A percentile compares a stretch with the other conserved stretches of the same genome.
phyloP scores from a whole-genome alignment of 352 stramenopile genomes.

The Globisporangium nodosum region DNA sequence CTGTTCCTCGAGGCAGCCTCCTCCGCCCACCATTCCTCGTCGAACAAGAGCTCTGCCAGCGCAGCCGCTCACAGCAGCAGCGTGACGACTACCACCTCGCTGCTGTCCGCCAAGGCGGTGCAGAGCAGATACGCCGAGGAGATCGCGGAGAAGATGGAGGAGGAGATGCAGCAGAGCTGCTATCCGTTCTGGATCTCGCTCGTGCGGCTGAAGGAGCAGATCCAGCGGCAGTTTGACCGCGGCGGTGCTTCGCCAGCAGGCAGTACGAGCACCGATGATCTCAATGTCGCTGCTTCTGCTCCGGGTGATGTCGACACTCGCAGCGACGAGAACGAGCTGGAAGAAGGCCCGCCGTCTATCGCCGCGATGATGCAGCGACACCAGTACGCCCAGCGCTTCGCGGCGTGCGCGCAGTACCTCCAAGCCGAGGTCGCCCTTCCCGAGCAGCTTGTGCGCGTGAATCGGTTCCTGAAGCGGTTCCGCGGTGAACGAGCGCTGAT shows the following conservation, averaged over 20 bases:
- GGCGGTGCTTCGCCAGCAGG: background rate
- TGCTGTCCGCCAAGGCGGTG: slow-evolving; percentile 25
- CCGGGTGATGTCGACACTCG: background rate
- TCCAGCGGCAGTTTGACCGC: slow-evolving; percentile 20
- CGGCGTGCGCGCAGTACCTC: slow-evolving; percentile 8
- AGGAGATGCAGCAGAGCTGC: slow-evolving; percentile 33
- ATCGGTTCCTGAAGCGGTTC: slow-evolving; percentile 19
- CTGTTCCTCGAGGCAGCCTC: slow-evolving; percentile 16
- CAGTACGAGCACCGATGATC: background rate
- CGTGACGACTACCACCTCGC: too few relatives aligned
- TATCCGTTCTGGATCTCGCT: slow-evolving; percentile 42
- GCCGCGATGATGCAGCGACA: background rate
- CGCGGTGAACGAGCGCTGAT: slow-evolving; percentile 33
- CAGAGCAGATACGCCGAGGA: slow-evolving; percentile 39
- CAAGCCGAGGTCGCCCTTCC: background rate
- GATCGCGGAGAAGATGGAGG: slow-evolving; percentile 39
- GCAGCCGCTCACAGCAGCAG: background rate
- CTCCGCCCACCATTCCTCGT: background rate
- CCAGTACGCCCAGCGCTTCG: background rate
- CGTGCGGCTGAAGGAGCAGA: slow-evolving; percentile 25
- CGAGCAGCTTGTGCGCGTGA: slow-evolving; percentile 9
- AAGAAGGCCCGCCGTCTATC: background rate
- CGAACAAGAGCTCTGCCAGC: background rate
- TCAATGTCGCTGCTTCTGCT: background rate
- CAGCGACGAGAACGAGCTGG: background rate